phyloP scores from a whole-genome alignment of 805 yeast genomes.

The Kuraishia hungarica region DNA sequence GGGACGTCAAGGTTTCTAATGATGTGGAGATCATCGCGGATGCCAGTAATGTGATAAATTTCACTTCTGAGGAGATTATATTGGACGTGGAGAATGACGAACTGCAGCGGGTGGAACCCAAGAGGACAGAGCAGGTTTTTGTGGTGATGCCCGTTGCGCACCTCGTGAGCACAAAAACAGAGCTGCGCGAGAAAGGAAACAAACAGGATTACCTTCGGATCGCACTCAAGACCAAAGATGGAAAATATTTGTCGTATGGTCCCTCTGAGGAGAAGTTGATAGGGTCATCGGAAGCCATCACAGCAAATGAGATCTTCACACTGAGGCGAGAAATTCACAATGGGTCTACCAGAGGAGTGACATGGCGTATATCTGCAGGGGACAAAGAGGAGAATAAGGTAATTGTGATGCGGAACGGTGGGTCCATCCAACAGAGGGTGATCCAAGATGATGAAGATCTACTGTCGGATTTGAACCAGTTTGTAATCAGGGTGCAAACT shows the following conservation, averaged over 20 bases:
- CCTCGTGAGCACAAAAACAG: conserved; percentile 6
- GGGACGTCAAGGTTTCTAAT: conserved; percentile 7
- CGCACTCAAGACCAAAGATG: conserved; percentile 16
- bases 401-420: conserved; percentile 6
- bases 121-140: conserved; percentile 17
- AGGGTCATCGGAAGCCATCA: conserved; percentile 16
- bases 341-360: not conserved
- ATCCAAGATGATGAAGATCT: conserved; percentile 21
- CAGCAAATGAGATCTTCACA: conserved; percentile 18
- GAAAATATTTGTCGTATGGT: conserved; percentile 16
- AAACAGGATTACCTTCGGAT: conserved; percentile 6
- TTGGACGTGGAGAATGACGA: conserved; percentile 3
- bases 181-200: conserved; percentile 1
- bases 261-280: conserved; percentile 8
- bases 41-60: conserved; percentile 9
- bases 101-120: conserved; percentile 18
- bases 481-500: conserved; percentile 17
- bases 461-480: conserved; percentile 13
- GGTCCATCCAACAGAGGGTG: conserved; percentile 11
- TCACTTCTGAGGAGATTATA: conserved; percentile 9
- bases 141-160: conserved; percentile 14
- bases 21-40: conserved; percentile 8
- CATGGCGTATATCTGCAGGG: conserved; percentile 12
- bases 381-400: conserved; percentile 8
- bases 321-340: conserved; percentile 6